Evolutionary conservation across 176 grass and related monocot species (phyloP).

Genomic region (Hordeum marinum): DNA sequence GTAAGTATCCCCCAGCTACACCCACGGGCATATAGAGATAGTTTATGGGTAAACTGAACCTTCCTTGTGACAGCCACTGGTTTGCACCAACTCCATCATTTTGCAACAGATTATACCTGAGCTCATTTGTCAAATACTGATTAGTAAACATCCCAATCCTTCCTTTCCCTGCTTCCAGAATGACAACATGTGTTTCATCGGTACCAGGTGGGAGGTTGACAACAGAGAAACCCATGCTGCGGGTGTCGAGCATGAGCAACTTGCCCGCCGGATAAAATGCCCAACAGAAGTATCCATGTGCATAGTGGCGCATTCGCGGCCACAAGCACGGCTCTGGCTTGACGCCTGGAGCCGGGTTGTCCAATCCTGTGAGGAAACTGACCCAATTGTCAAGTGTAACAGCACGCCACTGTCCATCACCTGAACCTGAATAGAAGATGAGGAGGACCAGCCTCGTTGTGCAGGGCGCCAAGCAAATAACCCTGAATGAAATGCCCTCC

Average conservation of each 20-base stretch:
- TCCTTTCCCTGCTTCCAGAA: neutral
- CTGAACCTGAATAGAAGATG: neutral
- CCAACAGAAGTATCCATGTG: constrained; percentile 24
- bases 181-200: neutral
- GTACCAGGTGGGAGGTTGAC: neutral
- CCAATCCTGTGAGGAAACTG: neutral
- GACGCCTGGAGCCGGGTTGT: neutral
- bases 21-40: neutral
- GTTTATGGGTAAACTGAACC: neutral
- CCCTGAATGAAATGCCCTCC: neutral
- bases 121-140: neutral
- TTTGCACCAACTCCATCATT: neutral
- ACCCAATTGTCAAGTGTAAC: neutral
- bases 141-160: neutral
- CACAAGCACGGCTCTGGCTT: neutral
- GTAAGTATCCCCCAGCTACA: constrained; percentile 18
- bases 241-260: constrained; percentile 3
- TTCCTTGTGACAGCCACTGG: neutral
- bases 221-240: constrained; percentile 1
- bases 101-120: neutral
- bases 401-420: neutral
- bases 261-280: neutral
- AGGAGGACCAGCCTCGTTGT: neutral
- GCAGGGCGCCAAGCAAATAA: constrained; percentile 2
- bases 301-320: neutral